Evolutionary conservation across 2,329 filamentous ascomycete species (phyloP), one percentile per base, ranked within the genome.

Genomic region (Xylariaceae sp.): DNA sequence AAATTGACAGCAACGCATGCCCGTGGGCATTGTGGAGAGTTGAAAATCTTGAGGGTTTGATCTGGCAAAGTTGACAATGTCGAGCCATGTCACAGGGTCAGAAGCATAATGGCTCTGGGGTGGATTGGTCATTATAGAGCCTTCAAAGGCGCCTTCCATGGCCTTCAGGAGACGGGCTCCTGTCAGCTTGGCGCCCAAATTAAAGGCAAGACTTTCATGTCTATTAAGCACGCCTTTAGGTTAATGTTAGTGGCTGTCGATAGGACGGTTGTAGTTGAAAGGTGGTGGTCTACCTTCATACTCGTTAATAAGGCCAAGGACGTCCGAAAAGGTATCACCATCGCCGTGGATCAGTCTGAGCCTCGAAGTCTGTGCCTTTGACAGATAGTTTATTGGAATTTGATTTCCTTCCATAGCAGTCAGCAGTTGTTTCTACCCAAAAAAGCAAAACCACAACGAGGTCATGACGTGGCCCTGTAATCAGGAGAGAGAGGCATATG

Each of bases 71-170:
- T 86, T 82, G 54, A 94, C 86, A 42, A 95, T 83, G 59, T 95
- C 89, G 32, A 93, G 73, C 89, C 89, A 95, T 11, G 82, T 85
- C 45, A 93, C 77, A 6, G 64, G 58, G 40, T 65, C 55, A 5
- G 74, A 75, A 4, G 75, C 77, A 23, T 76, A 68, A 75, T 79
- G 60, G 68, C 81, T 65, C 77, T 86, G 57, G 74, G 75, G 46
- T 40, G 63, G 69, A 42, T 56, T 70, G 8, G 67, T 73, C 43
- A 62, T 82, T 49, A 91, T 89, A 19, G 86, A 82, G 0, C 86
- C 86, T 53, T 94, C 88, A 59, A 95, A 95, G 45, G 92, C 76
- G 42, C 86, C 80, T 64, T 95, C 89, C 63, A 95, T 89, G 34
- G 88, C 85, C 67, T 90, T 90, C 58, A 95, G 80, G 51, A 95